phyloP scores from a whole-genome alignment of 257 asterid genomes.

The Solanum paucissectum region DNA sequence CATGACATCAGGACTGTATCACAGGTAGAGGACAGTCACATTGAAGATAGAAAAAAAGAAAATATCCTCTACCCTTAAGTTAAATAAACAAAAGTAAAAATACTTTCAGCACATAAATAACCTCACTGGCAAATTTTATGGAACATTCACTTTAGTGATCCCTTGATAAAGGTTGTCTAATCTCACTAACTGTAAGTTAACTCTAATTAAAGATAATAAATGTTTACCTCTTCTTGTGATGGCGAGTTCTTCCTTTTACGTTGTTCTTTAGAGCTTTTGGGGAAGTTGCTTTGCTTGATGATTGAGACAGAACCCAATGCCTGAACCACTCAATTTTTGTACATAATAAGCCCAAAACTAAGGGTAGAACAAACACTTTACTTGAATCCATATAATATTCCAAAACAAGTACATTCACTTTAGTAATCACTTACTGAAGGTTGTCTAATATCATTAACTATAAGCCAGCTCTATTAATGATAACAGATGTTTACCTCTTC shows the following conservation, averaged over 20 bases:
- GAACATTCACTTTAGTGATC: neutral
- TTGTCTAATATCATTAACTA: neutral
- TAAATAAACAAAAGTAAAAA: neutral
- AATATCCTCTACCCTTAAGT: neutral
- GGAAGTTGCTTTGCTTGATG: neutral
- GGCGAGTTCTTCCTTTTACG: neutral
- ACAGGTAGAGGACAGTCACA: neutral
- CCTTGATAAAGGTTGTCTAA: neutral
- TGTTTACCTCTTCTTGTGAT: neutral
- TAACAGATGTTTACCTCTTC: conserved; percentile 1
- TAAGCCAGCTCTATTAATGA: neutral
- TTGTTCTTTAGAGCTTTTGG: neutral
- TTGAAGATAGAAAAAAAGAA: neutral
- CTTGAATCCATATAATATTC: neutral
- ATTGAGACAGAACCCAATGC: neutral
- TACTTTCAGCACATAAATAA: neutral
- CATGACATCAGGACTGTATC: neutral
- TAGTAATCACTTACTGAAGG: neutral
- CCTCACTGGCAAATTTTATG: neutral
- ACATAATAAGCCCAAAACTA: neutral
- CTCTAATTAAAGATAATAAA: neutral
- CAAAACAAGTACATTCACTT: neutral
- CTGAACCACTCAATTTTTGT: conserved; percentile 1
- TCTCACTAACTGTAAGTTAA: neutral
- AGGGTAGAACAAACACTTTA: neutral